These are phyloP conservation scores for Mycena crocata DNA, from an alignment of 768 basidiomycete genomes.

Conservation along the genomic window DNA sequence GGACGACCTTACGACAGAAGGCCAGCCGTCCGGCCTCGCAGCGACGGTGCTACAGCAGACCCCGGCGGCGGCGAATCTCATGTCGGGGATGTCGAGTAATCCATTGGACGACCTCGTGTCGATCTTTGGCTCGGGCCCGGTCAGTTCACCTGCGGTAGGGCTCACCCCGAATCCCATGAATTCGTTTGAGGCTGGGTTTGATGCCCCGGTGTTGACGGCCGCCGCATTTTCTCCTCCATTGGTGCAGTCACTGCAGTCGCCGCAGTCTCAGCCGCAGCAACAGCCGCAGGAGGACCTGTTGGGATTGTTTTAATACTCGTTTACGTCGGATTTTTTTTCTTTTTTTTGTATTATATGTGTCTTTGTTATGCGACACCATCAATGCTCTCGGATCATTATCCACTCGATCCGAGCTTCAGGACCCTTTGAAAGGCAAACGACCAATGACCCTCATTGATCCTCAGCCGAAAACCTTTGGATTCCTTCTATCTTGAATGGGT, in stretches of 20 bases:
- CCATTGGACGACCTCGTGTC: constrained; percentile 95
- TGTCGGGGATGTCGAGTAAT: constrained; percentile 86
- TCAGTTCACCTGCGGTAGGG: constrained; percentile 45
- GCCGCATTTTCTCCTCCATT: constrained; percentile 26
- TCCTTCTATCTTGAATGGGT: too few species aligned
- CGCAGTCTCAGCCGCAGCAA: too few species aligned
- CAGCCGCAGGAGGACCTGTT: constrained; percentile 4
- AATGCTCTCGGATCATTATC: too few species aligned
- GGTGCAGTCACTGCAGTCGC: not conserved
- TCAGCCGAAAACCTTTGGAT: too few species aligned
- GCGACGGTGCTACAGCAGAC: constrained; percentile 77
- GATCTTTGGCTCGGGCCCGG: constrained; percentile 83
- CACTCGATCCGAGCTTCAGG: too few species aligned
- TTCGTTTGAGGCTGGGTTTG: constrained; percentile 37
- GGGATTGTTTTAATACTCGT: not conserved
- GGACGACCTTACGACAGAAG: constrained; percentile 70
- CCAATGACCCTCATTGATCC: too few species aligned
- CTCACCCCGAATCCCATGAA: constrained; percentile 14
- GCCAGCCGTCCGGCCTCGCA: constrained; percentile 80
- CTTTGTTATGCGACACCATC: too few species aligned
- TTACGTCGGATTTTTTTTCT: too few species aligned
- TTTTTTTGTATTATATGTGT: not conserved
- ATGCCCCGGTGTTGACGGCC: constrained; percentile 34
- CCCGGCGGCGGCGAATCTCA: constrained; percentile 78
- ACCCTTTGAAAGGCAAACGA: too few species aligned